Base-by-base conservation (phyloP, 129 eudicot species). In the Arctium minus region DNA sequence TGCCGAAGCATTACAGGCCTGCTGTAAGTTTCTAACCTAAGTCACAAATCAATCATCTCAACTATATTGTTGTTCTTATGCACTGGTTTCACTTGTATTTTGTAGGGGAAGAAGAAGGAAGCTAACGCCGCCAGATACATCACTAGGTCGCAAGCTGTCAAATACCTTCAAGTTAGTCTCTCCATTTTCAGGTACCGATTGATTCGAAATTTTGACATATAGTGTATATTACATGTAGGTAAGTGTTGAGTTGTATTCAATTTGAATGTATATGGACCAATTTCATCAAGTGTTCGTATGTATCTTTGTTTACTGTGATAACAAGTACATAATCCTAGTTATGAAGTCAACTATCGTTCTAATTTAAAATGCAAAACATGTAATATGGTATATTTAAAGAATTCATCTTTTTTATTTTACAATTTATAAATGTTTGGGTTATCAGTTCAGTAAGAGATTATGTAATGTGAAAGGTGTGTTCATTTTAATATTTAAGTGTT, bases 1-100 rank as follows among this genome's bases (percentile, higher is more conserved):
- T 93, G 97, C 97, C 97, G 88, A 93, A 93, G 92, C 97, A 93
- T 74, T 93, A 91, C 87, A 84, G 97, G 70, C 97, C 97, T 68
- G 79, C 97, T 35, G 97, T 91, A 83, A 87, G 92, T 81, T 86
- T 46, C 22, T 13, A 11, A 31, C 50, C 22, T 8, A 31, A 4
- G 10, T 38, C 17, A 5, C 31, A 37, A n/a, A 11, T 27, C 12
- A 71, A 77, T 73, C 22, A n/a, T n/a, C 37, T 40, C 13, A 32
- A 60, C n/a, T 18, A n/a, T 35, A 37, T 1, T 50, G 22, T 65
- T 17, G n/a, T 77, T 36, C 6, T 29, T 44, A 32, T 38, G 1
- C 12, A 12, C 36, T 32, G 12, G 15, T 39, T 76, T 73, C 53
- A 18, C 10, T 64, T 18, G 73, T 62, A 1, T 3, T 60, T 82